Percentiles rank a stretch among this genome's conserved stretches.
phyloP scores from a whole-genome alignment of 371 early-diverging fungal genomes.

The Mortierella sp. region DNA sequence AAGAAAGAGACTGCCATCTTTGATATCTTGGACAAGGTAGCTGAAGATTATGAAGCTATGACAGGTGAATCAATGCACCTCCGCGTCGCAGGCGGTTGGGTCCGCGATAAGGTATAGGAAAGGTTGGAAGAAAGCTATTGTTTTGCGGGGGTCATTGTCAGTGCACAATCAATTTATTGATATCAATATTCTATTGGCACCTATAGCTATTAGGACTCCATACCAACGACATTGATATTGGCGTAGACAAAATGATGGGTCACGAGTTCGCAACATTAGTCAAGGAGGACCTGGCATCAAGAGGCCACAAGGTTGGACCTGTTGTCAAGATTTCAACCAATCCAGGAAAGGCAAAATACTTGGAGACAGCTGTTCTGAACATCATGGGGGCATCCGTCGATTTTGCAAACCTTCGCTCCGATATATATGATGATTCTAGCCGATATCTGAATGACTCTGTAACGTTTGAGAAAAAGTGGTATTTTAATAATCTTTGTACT shows the following conservation, averaged over 20 bases:
- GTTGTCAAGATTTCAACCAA: constrained; percentile 94
- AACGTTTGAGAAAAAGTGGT: too few species aligned
- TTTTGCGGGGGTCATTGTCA: too few species aligned
- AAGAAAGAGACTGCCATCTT: constrained; percentile 75
- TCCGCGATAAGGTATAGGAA: constrained; percentile 91
- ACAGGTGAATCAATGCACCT: constrained; percentile 73
- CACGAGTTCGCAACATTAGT: neutral
- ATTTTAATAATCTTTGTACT: too few species aligned
- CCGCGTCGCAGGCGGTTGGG: constrained; percentile 99
- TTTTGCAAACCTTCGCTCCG: constrained; percentile 97
- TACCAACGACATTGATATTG: constrained; percentile 96
- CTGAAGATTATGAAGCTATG: constrained; percentile 61
- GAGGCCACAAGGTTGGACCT: constrained; percentile 63
- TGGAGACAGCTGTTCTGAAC: constrained; percentile 97
- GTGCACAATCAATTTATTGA: neutral
- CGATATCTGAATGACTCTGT: constrained; percentile 86
- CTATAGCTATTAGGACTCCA: constrained; percentile 89
- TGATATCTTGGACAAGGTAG: constrained; percentile 67
- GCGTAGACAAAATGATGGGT: constrained; percentile 83
- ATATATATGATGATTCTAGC: constrained; percentile 88
- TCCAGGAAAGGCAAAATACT: constrained; percentile 98
- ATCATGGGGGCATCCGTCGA: constrained; percentile 90
- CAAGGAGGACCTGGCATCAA: constrained; percentile 64
- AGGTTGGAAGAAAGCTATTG: too few species aligned
- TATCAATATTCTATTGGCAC: neutral